These are phyloP conservation scores for Ceratobasidium papillatum DNA, from an alignment of 1,284 basidiomycete species.

Conservation along the genomic window DNA sequence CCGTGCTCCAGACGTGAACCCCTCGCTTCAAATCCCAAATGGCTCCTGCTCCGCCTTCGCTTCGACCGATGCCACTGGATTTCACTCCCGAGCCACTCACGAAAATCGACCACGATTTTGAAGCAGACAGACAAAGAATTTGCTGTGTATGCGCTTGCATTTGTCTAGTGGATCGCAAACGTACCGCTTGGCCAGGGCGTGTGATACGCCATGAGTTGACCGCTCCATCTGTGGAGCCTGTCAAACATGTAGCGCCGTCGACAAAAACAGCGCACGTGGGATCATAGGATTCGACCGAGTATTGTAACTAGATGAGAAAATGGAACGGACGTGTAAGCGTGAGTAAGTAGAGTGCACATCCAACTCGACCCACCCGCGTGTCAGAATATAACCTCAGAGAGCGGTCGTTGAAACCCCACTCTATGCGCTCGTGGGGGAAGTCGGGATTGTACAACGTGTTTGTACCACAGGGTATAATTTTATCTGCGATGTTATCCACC, in stretches of 20 bases:
- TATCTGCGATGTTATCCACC: conserved; percentile 66
- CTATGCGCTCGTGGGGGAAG: conserved; percentile 69
- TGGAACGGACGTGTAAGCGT: conserved; percentile 33
- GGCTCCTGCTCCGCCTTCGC: conserved; percentile 80
- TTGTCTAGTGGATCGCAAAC: conserved; percentile 68
- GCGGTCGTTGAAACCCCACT: conserved; percentile 66
- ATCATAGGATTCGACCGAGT: conserved; percentile 73
- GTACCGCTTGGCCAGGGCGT: conserved; percentile 50
- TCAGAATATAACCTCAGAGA: conserved; percentile 68
- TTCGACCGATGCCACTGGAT: background rate
- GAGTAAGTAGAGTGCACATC: conserved; percentile 23
- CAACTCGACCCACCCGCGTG: conserved; percentile 60
- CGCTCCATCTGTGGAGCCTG: conserved; percentile 78
- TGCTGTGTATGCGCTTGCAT: conserved; percentile 78
- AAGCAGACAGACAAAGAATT: conserved; percentile 77
- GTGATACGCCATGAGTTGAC: conserved; percentile 80
- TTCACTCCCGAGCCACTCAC: conserved; percentile 73
- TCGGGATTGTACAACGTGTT: conserved; percentile 69
- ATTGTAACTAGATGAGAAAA: conserved; percentile 37
- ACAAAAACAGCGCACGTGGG: conserved; percentile 81
- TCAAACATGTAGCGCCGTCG: conserved; percentile 73
- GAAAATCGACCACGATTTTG: conserved; percentile 81
- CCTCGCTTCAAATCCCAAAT: conserved; percentile 92
- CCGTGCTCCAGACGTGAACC: conserved; percentile 77
- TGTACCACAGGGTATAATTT: conserved; percentile 69